These are phyloP conservation scores for Orbilia javanica DNA, from an alignment of 2,329 filamentous ascomycete species.

Conservation along the genomic window DNA sequence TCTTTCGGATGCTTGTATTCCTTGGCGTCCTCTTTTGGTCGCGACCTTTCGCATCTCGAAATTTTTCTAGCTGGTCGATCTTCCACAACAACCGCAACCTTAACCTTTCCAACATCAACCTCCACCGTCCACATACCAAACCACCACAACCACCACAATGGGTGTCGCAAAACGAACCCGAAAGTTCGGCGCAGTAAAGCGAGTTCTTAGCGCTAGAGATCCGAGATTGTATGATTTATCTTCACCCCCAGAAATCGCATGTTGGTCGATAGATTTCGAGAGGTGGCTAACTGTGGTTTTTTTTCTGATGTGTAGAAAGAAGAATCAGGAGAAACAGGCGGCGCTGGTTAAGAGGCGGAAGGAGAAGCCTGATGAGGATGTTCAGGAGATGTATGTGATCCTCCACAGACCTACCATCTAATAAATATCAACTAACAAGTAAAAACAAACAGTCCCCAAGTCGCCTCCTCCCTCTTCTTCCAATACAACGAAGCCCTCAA, in stretches of 20 bases:
- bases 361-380: conserved; percentile 73
- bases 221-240: conserved; percentile 71
- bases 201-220: conserved; percentile 85
- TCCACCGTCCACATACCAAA: not conserved
- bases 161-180: conserved; percentile 89
- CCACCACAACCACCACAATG: conserved; percentile 70
- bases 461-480: conserved; percentile 87
- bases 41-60: conserved; percentile 30
- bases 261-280: not conserved
- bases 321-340: conserved; percentile 79
- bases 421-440: no score
- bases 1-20: no score
- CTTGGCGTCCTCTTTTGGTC: conserved; percentile 7
- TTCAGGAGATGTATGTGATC: conserved; percentile 76
- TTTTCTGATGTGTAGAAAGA: conserved; percentile 69
- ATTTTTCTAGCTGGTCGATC: conserved; percentile 18
- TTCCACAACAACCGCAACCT: not conserved
- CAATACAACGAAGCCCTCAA: conserved; percentile 87
- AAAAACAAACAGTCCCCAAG: conserved; percentile 72
- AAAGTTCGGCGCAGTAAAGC: conserved; percentile 89
- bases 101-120: conserved; percentile 18
- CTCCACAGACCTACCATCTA: conserved; percentile 59
- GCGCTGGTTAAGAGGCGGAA: conserved; percentile 70
- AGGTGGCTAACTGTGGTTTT: conserved; percentile 20
- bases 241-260: not conserved